These are phyloP conservation scores for Rhodotorula kratochvilovae DNA, from an alignment of 768 basidiomycete species.

Conservation along the genomic window DNA sequence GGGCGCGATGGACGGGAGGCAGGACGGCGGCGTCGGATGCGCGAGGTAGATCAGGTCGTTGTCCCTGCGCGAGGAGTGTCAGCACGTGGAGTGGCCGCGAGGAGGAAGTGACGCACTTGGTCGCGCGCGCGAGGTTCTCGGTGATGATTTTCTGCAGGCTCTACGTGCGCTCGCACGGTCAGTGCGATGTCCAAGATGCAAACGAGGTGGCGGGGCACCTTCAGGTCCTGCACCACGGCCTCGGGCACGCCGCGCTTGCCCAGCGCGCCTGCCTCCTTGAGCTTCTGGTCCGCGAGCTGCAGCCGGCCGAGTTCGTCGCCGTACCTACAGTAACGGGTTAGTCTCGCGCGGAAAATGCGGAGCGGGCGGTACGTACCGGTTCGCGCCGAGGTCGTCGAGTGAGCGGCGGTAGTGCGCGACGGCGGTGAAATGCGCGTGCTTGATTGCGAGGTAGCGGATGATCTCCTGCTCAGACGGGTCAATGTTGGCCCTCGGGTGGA, in stretches of 20 bases:
- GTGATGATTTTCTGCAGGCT: constrained; percentile 69
- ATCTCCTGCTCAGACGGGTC: constrained; percentile 57
- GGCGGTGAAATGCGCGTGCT: constrained; percentile 76
- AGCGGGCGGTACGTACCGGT: constrained; percentile 49
- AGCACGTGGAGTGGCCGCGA: background rate
- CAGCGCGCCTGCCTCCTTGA: constrained; percentile 70
- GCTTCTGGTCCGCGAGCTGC: constrained; percentile 60
- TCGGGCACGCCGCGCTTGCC: constrained; percentile 61
- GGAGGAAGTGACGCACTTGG: constrained; percentile 12
- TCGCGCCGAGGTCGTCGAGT: constrained; percentile 69
- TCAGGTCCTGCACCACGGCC: constrained; percentile 69
- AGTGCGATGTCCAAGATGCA: background rate
- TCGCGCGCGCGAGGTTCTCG: constrained; percentile 63
- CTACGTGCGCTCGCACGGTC: constrained; percentile 50
- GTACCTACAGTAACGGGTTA: constrained; percentile 56
- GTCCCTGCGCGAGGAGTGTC: constrained; percentile 54
- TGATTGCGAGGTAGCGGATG: constrained; percentile 74
- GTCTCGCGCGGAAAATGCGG: background rate
- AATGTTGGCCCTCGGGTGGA: background rate
- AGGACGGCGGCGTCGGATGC: constrained; percentile 68
- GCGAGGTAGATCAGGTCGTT: constrained; percentile 95
- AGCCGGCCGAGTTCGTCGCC: constrained; percentile 81
- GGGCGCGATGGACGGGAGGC: constrained; percentile 62
- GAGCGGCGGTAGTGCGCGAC: constrained; percentile 85
- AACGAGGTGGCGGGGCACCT: constrained; percentile 54